phyloP scores from a whole-genome alignment of 164 flowering plant genomes.

The Stephania yunnanensis region DNA sequence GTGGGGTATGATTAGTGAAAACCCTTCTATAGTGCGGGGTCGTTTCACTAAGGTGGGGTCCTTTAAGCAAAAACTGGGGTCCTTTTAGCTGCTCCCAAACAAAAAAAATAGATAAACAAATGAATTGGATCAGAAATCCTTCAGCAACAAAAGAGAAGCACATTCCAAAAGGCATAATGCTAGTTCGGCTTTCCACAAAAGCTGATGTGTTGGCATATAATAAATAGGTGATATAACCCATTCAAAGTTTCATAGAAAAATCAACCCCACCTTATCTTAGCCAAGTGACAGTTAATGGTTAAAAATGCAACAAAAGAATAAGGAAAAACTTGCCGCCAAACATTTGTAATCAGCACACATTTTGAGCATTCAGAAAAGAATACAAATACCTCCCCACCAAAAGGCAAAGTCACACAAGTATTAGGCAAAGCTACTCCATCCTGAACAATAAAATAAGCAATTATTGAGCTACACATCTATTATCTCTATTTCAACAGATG shows the following conservation, averaged over 20 bases:
- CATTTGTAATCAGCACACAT: not conserved
- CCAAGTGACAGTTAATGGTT: not conserved
- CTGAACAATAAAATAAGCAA: conserved; percentile 35
- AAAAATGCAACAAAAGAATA: too few relatives aligned
- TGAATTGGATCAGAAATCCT: not conserved
- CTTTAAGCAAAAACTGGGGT: too few relatives aligned
- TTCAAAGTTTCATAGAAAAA: not conserved
- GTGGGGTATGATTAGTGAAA: too few relatives aligned
- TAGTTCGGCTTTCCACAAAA: not conserved
- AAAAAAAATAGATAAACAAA: not conserved
- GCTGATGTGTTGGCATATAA: not conserved
- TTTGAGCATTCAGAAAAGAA: not conserved
- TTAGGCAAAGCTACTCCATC: conserved; percentile 89
- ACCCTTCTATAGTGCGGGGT: too few relatives aligned
- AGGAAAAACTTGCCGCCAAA: not conserved
- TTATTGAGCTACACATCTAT: not conserved
- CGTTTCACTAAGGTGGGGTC: too few relatives aligned
- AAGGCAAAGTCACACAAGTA: conserved; percentile 71
- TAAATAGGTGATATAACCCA: too few relatives aligned
- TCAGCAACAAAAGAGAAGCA: not conserved
- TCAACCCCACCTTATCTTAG: not conserved
- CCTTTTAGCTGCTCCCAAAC: too few relatives aligned
- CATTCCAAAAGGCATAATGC: not conserved
- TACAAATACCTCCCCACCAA: conserved; percentile 83
- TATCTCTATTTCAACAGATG: not conserved